Percentiles rank a stretch among this genome's conserved stretches.
Evolutionary conservation across 352 stramenopile genomes (phyloP).

Genomic region (Phytophthora kernoviae): DNA sequence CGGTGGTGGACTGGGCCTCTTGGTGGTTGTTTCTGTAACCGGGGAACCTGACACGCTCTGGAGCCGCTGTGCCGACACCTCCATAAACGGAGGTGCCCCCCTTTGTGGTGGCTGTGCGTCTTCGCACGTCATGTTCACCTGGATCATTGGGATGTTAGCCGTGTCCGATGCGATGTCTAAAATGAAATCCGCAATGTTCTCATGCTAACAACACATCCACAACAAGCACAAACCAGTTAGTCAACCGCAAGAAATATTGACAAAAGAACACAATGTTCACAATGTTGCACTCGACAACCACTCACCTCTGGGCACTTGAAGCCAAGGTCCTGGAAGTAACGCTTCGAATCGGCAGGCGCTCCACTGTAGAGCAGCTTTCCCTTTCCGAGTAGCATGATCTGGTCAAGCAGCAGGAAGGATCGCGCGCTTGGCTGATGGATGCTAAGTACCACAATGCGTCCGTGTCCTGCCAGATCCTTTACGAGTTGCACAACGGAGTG

Average conservation of each 20-base stretch:
- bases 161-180: conserved; percentile 72
- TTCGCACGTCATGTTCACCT: conserved; percentile 49
- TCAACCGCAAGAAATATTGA: background rate
- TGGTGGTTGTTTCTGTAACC: conserved; percentile 5
- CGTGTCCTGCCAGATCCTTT: conserved; percentile 79
- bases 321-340: conserved; percentile 66
- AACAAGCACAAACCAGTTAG: conserved; percentile 11
- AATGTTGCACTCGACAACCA: background rate
- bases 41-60: conserved; percentile 41
- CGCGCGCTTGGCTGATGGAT: conserved; percentile 92
- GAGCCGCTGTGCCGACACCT: conserved; percentile 36
- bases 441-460: conserved; percentile 83
- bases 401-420: conserved; percentile 91
- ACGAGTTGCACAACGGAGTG: conserved; percentile 92
- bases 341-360: conserved; percentile 48
- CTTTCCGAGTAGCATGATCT: conserved; percentile 90
- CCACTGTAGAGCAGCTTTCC: conserved; percentile 74
- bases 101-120: conserved; percentile 1
- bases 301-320: conserved; percentile 67
- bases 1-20: conserved; percentile 17
- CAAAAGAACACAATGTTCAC: conserved; percentile 1
- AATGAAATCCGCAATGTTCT: conserved; percentile 86
- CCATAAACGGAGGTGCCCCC: background rate
- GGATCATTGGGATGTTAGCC: conserved; percentile 67
- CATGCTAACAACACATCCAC: conserved; percentile 39